Evolutionary conservation across 768 basidiomycete species (phyloP).

Genomic region (Artomyces pyxidatus): DNA sequence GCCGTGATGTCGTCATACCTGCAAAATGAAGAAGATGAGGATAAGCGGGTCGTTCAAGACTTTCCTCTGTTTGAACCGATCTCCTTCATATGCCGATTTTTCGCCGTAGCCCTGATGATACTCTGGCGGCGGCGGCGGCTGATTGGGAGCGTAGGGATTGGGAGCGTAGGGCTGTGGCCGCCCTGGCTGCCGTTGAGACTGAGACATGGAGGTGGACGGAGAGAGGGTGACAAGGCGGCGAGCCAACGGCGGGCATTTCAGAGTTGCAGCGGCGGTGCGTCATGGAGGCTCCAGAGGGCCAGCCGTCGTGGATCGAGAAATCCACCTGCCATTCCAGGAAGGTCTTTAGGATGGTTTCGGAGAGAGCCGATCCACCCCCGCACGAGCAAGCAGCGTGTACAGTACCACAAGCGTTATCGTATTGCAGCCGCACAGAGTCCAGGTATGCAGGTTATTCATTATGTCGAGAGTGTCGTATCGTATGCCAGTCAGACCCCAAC

Average conservation of each 20-base stretch:
- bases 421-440: no score
- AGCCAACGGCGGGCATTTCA: not conserved
- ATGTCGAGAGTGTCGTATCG: no score
- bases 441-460: no score
- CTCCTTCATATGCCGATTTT: constrained; percentile 51
- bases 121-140: not conserved
- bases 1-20: constrained; percentile 31
- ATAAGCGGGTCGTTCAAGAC: constrained; percentile 67
- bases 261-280: no score
- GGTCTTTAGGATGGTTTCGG: not conserved
- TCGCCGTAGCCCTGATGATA: constrained; percentile 18
- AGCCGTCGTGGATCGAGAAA: no score
- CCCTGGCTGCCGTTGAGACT: constrained; percentile 17
- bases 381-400: no score
- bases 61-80: constrained; percentile 62
- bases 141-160: constrained; percentile 23
- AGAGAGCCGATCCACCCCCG: no score
- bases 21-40: constrained; percentile 62
- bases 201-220: not conserved
- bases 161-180: constrained; percentile 19
- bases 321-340: no score
- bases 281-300: no score
- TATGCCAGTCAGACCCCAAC: no score
- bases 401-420: no score
- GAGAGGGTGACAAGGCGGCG: not conserved